A percentile compares a stretch with the other conserved stretches of the same genome.
These are phyloP conservation scores for Phaeosphaeriaceae sp. DNA, from an alignment of 2,329 filamentous ascomycete species.

Conservation along the genomic window DNA sequence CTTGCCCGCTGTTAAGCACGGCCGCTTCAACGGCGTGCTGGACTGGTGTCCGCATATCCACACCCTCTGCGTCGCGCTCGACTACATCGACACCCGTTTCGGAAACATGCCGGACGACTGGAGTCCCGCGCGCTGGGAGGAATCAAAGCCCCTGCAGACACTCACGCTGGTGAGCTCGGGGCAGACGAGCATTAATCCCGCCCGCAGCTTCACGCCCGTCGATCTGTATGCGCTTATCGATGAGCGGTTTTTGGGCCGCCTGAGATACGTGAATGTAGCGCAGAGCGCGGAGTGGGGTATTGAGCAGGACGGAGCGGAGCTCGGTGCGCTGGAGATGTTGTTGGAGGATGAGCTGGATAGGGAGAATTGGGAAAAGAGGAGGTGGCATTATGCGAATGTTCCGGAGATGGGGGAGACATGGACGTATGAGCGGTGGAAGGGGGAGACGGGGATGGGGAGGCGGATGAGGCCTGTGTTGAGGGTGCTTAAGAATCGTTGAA, in stretches of 20 bases:
- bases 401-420: constrained; percentile 6
- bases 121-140: constrained; percentile 15
- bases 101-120: constrained; percentile 31
- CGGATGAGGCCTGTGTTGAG: constrained; percentile 31
- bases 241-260: constrained; percentile 48
- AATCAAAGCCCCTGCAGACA: constrained; percentile 42
- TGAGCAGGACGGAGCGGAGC: constrained; percentile 40
- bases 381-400: constrained; percentile 43
- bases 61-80: constrained; percentile 52
- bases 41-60: constrained; percentile 49
- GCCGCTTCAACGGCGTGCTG: constrained; percentile 51
- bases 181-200: constrained; percentile 34
- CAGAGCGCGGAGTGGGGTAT: constrained; percentile 49
- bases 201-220: constrained; percentile 49
- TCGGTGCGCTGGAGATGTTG: constrained; percentile 49
- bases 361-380: constrained; percentile 45
- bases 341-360: constrained; percentile 47
- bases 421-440: constrained; percentile 35
- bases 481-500: constrained; percentile 28
- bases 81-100: constrained; percentile 56
- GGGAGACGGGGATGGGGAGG: constrained; percentile 22
- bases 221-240: constrained; percentile 53
- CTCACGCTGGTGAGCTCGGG: constrained; percentile 52
- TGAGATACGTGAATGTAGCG: constrained; percentile 49
- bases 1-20: constrained; percentile 48